Evolutionary conservation across 208 protist species (phyloP).

Genomic region (Acanthamoeba rhysodes): DNA sequence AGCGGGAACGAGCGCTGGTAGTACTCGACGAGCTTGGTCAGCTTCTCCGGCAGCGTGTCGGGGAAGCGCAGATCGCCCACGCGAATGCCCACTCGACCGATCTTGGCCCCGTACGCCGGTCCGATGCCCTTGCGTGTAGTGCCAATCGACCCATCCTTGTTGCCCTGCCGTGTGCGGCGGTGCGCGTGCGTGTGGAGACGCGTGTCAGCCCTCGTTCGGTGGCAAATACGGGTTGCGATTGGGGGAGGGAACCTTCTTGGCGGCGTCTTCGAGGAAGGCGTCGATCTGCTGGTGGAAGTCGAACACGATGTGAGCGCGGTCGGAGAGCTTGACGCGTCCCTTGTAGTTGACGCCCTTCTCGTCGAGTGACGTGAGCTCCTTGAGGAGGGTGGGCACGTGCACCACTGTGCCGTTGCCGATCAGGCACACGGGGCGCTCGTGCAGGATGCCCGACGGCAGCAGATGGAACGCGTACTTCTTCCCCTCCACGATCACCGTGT

Average conservation of each 20-base stretch:
- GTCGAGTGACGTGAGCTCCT: constrained; percentile 86
- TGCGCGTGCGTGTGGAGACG: too few species aligned
- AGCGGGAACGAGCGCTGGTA: constrained; percentile 42
- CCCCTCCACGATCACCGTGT: constrained; percentile 90
- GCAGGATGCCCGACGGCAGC: constrained; percentile 87
- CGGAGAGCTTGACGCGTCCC: constrained; percentile 86
- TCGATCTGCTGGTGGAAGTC: constrained; percentile 89
- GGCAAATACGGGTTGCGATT: too few species aligned
- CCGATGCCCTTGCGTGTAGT: constrained; percentile 88
- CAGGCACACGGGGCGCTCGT: constrained; percentile 77
- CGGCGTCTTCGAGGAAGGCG: constrained; percentile 75
- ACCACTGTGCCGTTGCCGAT: constrained; percentile 90
- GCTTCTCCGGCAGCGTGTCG: constrained; percentile 85
- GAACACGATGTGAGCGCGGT: constrained; percentile 92
- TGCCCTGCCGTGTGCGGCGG: background rate
- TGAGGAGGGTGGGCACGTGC: constrained; percentile 89
- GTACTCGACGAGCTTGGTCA: constrained; percentile 62
- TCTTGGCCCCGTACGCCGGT: constrained; percentile 83
- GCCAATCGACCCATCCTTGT: constrained; percentile 78
- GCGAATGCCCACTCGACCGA: constrained; percentile 80
- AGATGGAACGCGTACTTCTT: constrained; percentile 90
- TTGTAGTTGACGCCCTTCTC: constrained; percentile 82
- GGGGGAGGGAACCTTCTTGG: background rate
- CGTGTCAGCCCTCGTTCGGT: too few species aligned
- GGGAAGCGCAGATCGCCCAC: constrained; percentile 84